A percentile compares a stretch with the other conserved stretches of the same genome.
These are phyloP conservation scores for Westerdykella sp. DNA, from an alignment of 2,329 filamentous ascomycete genomes.

Conservation along the genomic window DNA sequence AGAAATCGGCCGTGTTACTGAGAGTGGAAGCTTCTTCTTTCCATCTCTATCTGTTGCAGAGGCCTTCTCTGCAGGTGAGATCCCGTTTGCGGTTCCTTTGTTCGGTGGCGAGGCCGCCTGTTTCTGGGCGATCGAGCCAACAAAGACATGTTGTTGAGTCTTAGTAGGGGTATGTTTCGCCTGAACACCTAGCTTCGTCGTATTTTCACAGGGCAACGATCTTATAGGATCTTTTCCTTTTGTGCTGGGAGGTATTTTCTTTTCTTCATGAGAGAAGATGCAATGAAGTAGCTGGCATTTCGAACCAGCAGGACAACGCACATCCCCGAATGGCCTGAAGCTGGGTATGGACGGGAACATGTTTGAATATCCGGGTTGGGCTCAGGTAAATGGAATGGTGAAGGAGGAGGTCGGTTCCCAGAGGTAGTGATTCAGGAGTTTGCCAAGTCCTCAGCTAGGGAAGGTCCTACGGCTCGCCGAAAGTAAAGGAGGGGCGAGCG, in stretches of 20 bases:
- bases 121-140: slow-evolving; percentile 19
- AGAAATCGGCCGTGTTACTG: slow-evolving; percentile 26
- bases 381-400: too few species aligned
- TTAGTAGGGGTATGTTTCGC: not conserved
- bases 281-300: slow-evolving; percentile 50
- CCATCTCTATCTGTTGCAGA: not conserved
- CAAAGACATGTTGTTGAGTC: slow-evolving; percentile 12
- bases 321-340: slow-evolving; percentile 20
- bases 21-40: slow-evolving; percentile 10
- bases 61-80: slow-evolving; percentile 1
- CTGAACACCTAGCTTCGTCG: slow-evolving; percentile 6
- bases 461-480: too few species aligned
- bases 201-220: slow-evolving; percentile 19
- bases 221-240: too few species aligned
- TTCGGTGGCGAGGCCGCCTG: slow-evolving; percentile 7
- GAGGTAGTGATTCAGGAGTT: too few species aligned
- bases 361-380: not conserved
- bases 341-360: slow-evolving; percentile 29
- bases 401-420: too few species aligned
- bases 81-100: not conserved
- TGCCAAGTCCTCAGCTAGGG: too few species aligned
- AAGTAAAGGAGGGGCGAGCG: too few species aligned
- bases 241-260: slow-evolving; percentile 4
- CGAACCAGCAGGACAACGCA: slow-evolving; percentile 46
- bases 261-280: slow-evolving; percentile 51